Conservation (phyloP, 306 rosid species). For the Medicago ruthenica region DNA sequence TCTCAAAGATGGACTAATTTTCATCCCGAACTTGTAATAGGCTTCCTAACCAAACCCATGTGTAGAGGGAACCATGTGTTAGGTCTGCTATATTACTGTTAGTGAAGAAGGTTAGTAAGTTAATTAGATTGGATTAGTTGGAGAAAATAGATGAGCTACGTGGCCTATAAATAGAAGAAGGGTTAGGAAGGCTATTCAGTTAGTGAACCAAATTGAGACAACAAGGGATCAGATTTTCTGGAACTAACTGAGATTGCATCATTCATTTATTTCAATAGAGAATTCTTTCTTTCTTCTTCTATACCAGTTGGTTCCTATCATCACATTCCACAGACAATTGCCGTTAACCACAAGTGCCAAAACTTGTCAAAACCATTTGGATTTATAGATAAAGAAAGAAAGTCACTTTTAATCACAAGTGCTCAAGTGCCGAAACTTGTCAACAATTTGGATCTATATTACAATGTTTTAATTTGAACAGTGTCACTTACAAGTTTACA, state of each 20-base stretch:
- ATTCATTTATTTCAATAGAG: neutral
- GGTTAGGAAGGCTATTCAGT: neutral
- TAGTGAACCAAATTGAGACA: neutral
- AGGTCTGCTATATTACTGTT: too few species aligned
- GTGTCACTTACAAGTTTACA: neutral
- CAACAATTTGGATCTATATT: too few species aligned
- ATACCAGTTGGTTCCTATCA: neutral
- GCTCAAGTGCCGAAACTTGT: too few species aligned
- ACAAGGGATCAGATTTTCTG: neutral
- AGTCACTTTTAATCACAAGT: too few species aligned
- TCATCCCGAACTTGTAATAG: slow-evolving; percentile 3
- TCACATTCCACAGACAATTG: neutral
- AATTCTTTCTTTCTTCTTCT: neutral
- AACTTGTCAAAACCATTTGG: too few species aligned
- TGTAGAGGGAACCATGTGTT: too few species aligned
- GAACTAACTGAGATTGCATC: neutral
- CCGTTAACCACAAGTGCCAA: neutral
- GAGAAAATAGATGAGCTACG: neutral
- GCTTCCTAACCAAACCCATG: slow-evolving; percentile 7
- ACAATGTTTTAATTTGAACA: neutral
- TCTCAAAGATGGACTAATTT: neutral
- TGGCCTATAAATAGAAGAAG: neutral
- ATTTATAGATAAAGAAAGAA: too few species aligned
- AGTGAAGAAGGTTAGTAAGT: neutral
- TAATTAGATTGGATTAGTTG: neutral